A percentile compares a stretch with the other conserved stretches of the same genome.
Conservation (phyloP, 2,329 filamentous ascomycete species). For the Fusarium odoratissimum region DNA sequence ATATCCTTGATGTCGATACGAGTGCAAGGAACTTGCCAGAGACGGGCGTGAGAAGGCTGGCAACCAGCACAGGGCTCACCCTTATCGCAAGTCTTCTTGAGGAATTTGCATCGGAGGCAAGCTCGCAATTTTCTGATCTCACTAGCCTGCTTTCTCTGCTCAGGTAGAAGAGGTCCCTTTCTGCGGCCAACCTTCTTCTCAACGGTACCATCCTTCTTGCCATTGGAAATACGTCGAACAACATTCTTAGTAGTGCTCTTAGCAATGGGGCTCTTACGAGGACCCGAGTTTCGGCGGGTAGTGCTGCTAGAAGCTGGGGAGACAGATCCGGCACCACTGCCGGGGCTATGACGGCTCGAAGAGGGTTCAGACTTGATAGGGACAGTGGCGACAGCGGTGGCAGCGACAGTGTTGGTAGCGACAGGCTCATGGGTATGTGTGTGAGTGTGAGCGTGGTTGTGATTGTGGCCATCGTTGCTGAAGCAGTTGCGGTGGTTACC, state of each 20-base stretch:
- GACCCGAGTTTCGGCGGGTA: conserved; percentile 73
- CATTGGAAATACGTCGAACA: conserved; percentile 79
- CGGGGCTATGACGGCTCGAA: conserved; percentile 70
- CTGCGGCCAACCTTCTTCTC: conserved; percentile 96
- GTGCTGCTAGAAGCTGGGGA: conserved; percentile 72
- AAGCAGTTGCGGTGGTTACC: conserved; percentile 71
- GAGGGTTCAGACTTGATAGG: conserved; percentile 69
- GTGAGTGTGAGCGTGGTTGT: conserved; percentile 49
- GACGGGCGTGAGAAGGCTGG: conserved; percentile 91
- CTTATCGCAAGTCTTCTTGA: conserved; percentile 99
- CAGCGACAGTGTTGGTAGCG: conserved; percentile 75
- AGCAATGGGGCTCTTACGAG: conserved; percentile 79
- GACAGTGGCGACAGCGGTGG: conserved; percentile 75
- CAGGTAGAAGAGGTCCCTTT: conserved; percentile 88
- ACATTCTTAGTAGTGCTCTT: conserved; percentile 83
- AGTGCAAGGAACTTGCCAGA: conserved; percentile 98
- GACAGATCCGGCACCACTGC: conserved; percentile 69
- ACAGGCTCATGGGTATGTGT: conserved; percentile 61
- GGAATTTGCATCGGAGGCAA: conserved; percentile 95
- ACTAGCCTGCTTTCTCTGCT: conserved; percentile 95
- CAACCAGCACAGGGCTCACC: conserved; percentile 96
- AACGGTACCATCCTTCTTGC: conserved; percentile 79
- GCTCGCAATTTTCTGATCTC: conserved; percentile 96
- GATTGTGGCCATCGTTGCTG: conserved; percentile 64
- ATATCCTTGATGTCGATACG: conserved; percentile 99